Evolutionary conservation across 106 monocot species (phyloP), one percentile per base, ranked within the genome.

Genomic region (Acanthochlamys bracteata): DNA sequence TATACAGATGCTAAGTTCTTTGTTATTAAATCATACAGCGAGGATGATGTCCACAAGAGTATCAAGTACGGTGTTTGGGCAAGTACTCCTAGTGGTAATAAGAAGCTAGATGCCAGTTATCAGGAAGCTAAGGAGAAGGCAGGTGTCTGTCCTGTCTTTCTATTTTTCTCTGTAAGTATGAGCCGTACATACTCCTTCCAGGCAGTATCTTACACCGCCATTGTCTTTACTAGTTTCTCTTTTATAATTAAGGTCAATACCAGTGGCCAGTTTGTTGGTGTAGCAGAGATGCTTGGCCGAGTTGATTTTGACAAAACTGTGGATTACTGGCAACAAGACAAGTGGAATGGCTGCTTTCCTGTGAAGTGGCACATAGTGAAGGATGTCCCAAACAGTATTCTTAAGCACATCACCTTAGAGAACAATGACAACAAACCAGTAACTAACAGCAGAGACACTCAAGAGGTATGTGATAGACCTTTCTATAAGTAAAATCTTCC

Each of bases 361-460:
- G 82, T 93, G 20, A 88, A 80, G 77, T 93, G 92, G 88, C 92
- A 88, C 27, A 82, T 93, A 53, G 82, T 88, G 15, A 93, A 93
- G 63, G 92, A 93, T 80, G 80, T 93, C 3, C 88, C 84, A 12
- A 93, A 88, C 58, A 82, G 47, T 42, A 23, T 80, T 49, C 82
- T 88, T 15, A 93, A 83, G 66, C 88, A 88, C 70, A 88, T 93
- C 1, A 85, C 70, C 8, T 55, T 93, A 21, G 88, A 93, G 68
- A 93, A 86, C 80, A 93, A 93, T 72, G 92, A 93, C n/a, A 93
- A 93, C 74, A 93, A 88, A 41, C 92, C 92, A 7, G 88, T 93
- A 58, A 93, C 92, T 11, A 88, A 93, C 64, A 82, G 92, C 59
- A 82, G 92, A 58, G 92, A 93, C 52, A 88, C 92, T 39, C 88